These are phyloP conservation scores for Xylaria cubensis DNA, from an alignment of 495 filamentous ascomycete species.

Conservation along the genomic window DNA sequence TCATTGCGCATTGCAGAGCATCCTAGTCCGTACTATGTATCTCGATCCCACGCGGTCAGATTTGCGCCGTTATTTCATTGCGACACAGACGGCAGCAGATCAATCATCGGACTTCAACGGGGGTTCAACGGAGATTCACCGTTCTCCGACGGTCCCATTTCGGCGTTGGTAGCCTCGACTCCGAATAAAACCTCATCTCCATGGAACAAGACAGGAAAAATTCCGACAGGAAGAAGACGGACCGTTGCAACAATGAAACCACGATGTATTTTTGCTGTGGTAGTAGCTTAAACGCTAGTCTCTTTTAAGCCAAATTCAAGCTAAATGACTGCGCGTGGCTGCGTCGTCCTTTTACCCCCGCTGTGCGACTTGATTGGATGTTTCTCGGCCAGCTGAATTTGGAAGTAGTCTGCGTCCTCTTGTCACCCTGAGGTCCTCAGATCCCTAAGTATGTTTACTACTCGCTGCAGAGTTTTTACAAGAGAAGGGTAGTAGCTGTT, in stretches of 20 bases:
- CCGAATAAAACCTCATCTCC: constrained; percentile 1
- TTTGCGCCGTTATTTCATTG: neutral
- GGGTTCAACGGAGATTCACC: neutral
- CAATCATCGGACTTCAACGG: neutral
- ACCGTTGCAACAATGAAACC: constrained; percentile 15
- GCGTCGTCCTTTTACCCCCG: constrained; percentile 15
- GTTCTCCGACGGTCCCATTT: constrained; percentile 1
- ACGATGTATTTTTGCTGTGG: neutral
- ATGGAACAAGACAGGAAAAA: constrained; percentile 10
- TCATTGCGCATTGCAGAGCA: neutral
- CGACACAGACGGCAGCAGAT: neutral
- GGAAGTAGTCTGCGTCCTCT: constrained; percentile 30
- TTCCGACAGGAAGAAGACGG: constrained; percentile 2
- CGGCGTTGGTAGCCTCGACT: neutral
- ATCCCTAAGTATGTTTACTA: neutral
- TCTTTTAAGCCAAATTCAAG: neutral
- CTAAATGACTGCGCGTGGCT: constrained; percentile 1
- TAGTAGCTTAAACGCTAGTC: constrained; percentile 1
- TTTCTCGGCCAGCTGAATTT: constrained; percentile 34
- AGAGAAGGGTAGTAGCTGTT: neutral
- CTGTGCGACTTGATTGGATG: constrained; percentile 29
- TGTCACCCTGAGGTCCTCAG: neutral
- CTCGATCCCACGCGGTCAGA: neutral
- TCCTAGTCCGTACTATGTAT: no score
- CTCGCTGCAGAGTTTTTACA: neutral